Conservation (phyloP, 2,329 filamentous ascomycete genomes). For the Sordariomycetes sp. region DNA sequence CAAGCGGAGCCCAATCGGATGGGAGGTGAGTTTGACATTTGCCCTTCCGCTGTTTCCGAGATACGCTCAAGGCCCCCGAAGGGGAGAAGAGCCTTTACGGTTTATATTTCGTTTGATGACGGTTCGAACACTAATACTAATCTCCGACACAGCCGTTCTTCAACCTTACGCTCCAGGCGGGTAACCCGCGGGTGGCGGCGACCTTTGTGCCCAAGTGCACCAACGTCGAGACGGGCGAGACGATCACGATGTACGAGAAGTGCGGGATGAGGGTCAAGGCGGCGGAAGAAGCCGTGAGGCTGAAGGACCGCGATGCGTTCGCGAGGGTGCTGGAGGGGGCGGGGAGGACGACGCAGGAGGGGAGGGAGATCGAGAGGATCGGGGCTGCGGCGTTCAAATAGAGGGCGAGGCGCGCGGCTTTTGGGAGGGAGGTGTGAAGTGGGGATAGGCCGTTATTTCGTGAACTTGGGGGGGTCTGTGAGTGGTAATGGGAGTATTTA, state of each 20-base stretch:
- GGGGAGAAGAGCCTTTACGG: neutral
- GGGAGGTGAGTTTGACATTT: slow-evolving; percentile 58
- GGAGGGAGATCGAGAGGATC: slow-evolving; percentile 73
- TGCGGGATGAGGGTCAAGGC: slow-evolving; percentile 84
- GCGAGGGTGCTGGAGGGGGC: slow-evolving; percentile 65
- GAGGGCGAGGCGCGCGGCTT: neutral
- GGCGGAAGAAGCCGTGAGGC: slow-evolving; percentile 79
- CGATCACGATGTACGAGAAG: slow-evolving; percentile 90
- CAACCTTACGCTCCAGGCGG: slow-evolving; percentile 77
- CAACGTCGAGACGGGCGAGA: slow-evolving; percentile 53
- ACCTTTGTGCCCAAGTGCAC: slow-evolving; percentile 84
- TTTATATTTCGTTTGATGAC: neutral
- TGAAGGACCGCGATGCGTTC: slow-evolving; percentile 68
- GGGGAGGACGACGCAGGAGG: slow-evolving; percentile 54
- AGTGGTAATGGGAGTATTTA: too few relatives aligned
- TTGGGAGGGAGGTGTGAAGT: too few relatives aligned
- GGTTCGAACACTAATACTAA: neutral
- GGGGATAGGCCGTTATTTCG: too few relatives aligned
- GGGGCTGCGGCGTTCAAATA: slow-evolving; percentile 46
- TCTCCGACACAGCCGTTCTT: slow-evolving; percentile 62
- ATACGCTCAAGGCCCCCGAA: neutral
- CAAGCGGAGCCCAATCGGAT: slow-evolving; percentile 86
- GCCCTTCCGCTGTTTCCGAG: neutral
- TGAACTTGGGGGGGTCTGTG: too few relatives aligned
- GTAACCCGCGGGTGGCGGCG: slow-evolving; percentile 77